Evolutionary conservation across 176 grass and related monocot species (phyloP).

Genomic region (Typha latifolia): DNA sequence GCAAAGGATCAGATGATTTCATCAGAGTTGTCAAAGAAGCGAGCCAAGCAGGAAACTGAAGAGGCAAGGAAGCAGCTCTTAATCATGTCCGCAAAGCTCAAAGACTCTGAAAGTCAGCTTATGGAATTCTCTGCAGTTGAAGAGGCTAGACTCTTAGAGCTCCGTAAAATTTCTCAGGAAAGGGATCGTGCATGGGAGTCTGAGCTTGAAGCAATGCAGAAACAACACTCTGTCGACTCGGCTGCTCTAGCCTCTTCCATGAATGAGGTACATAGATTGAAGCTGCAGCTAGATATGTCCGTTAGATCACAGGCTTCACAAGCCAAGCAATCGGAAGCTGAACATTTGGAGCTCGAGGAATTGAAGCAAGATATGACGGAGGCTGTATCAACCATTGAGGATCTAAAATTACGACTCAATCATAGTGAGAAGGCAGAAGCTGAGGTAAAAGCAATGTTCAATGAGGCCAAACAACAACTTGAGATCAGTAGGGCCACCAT

Average conservation of each 20-base stretch:
- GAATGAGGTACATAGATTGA: slow-evolving; percentile 66
- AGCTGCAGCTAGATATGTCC: slow-evolving; percentile 44
- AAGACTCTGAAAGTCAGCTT: slow-evolving; percentile 43
- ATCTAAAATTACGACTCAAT: slow-evolving; percentile 30
- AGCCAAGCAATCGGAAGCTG: slow-evolving; percentile 2
- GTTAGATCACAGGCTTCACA: slow-evolving; percentile 11
- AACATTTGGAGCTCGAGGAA: slow-evolving; percentile 16
- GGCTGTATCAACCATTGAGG: slow-evolving; percentile 39
- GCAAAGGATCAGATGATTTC: slow-evolving; percentile 65
- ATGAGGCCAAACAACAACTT: slow-evolving; percentile 65
- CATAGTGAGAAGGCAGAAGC: slow-evolving; percentile 34
- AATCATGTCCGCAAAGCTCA: slow-evolving; percentile 27
- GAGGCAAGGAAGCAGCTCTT: slow-evolving; percentile 40
- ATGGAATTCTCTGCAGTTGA: slow-evolving; percentile 50
- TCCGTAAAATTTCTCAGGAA: slow-evolving; percentile 81
- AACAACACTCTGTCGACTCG: slow-evolving; percentile 79
- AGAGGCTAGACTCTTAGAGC: slow-evolving; percentile 57
- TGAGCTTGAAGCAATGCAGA: slow-evolving; percentile 88
- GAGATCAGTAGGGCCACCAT: slow-evolving; percentile 60
- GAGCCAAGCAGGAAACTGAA: slow-evolving; percentile 63
- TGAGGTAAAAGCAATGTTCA: slow-evolving; percentile 44
- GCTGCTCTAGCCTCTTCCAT: slow-evolving; percentile 54
- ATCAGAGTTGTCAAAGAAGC: slow-evolving; percentile 48
- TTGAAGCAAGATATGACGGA: slow-evolving; percentile 41
- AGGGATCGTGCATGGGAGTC: slow-evolving; percentile 92